Percentiles rank a stretch among this genome's conserved stretches.
These are phyloP conservation scores for Boeremia exigua DNA, from an alignment of 2,329 filamentous ascomycete species.

Conservation along the genomic window DNA sequence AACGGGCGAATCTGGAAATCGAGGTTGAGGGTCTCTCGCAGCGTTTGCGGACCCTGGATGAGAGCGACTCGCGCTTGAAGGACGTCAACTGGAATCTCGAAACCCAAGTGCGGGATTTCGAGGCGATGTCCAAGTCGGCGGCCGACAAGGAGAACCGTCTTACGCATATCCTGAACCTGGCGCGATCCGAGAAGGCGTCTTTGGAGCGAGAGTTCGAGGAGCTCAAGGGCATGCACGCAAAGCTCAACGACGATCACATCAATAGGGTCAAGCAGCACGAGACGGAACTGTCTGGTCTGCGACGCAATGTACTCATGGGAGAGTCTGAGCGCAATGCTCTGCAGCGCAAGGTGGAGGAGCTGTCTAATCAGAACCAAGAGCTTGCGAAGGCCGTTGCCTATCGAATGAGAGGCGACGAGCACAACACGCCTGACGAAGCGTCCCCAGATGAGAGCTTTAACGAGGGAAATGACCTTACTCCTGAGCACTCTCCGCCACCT, in stretches of 20 bases:
- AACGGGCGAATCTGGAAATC: constrained; percentile 80
- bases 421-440: constrained; percentile 63
- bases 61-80: constrained; percentile 95
- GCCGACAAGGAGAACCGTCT: constrained; percentile 84
- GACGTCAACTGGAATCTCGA: constrained; percentile 99
- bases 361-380: constrained; percentile 88
- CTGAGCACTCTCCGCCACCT: constrained; percentile 87
- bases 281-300: constrained; percentile 82
- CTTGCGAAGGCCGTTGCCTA: constrained; percentile 82
- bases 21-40: constrained; percentile 81
- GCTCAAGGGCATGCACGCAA: constrained; percentile 78
- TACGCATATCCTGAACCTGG: constrained; percentile 71
- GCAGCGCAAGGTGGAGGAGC: constrained; percentile 85
- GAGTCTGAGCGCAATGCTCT: constrained; percentile 80
- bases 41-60: constrained; percentile 81
- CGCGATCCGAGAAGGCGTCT: constrained; percentile 76
- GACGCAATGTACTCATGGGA: constrained; percentile 76
- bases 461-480: constrained; percentile 69
- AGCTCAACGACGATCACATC: constrained; percentile 80
- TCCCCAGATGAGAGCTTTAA: constrained; percentile 49
- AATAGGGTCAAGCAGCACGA: constrained; percentile 82
- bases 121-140: constrained; percentile 74
- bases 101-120: constrained; percentile 85
- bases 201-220: constrained; percentile 91
- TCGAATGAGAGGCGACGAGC: constrained; percentile 70